Evolutionary conservation across 805 yeast species (phyloP).

Genomic region (Hanseniaspora thailandica): DNA sequence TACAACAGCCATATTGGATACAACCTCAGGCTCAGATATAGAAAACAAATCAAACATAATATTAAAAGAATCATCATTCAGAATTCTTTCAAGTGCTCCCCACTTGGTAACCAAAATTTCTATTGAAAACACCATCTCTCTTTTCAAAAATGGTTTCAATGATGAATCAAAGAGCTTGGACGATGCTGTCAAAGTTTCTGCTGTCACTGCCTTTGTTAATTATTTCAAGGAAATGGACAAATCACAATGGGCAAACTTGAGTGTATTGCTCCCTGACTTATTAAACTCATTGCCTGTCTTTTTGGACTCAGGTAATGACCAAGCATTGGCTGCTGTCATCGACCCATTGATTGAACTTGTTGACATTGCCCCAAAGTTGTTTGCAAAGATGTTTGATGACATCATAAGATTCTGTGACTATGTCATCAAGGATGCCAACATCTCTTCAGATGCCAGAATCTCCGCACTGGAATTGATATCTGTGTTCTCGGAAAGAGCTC

Average conservation of each 20-base stretch:
- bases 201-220: slow-evolving; percentile 85
- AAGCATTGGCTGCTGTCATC: slow-evolving; percentile 74
- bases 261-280: slow-evolving; percentile 70
- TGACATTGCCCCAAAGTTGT: slow-evolving; percentile 87
- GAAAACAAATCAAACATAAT: slow-evolving; percentile 32
- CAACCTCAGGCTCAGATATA: not conserved
- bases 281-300: slow-evolving; percentile 80
- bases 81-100: slow-evolving; percentile 79
- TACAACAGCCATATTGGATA: slow-evolving; percentile 40
- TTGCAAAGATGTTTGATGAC: slow-evolving; percentile 81
- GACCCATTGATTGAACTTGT: slow-evolving; percentile 84
- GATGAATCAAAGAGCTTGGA: slow-evolving; percentile 37
- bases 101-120: slow-evolving; percentile 54
- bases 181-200: slow-evolving; percentile 80
- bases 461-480: slow-evolving; percentile 82
- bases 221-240: slow-evolving; percentile 76
- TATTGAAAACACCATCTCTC: slow-evolving; percentile 45
- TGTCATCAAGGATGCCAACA: slow-evolving; percentile 67
- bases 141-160: slow-evolving; percentile 70
- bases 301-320: slow-evolving; percentile 64
- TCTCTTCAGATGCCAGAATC: slow-evolving; percentile 68
- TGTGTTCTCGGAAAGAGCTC: slow-evolving; percentile 85
- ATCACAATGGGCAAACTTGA: slow-evolving; percentile 61
- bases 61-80: slow-evolving; percentile 79
- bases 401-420: slow-evolving; percentile 75